These are phyloP conservation scores for Coemansia sp. DNA, from an alignment of 192 early-diverging fungal genomes.

Conservation along the genomic window DNA sequence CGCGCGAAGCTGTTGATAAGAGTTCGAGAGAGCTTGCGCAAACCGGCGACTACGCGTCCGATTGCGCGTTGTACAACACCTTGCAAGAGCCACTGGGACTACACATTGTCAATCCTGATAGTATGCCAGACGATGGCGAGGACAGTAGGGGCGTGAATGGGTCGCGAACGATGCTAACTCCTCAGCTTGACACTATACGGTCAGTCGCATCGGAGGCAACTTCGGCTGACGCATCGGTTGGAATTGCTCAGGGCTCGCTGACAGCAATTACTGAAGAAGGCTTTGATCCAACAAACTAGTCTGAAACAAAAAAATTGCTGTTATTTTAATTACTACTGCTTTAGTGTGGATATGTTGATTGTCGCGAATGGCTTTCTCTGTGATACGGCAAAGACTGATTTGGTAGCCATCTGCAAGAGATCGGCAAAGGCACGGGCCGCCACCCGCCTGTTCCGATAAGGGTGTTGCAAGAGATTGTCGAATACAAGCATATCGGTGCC, in stretches of 20 bases:
- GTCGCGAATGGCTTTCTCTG: slow-evolving; percentile 12
- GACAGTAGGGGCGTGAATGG: not conserved
- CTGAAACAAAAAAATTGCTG: not conserved
- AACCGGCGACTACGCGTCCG: slow-evolving; percentile 1
- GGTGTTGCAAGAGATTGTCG: slow-evolving; percentile 17
- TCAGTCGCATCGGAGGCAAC: slow-evolving; percentile 9
- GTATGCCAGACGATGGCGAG: not conserved
- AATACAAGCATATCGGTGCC: slow-evolving; percentile 9
- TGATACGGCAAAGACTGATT: slow-evolving; percentile 23
- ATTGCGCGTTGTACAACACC: slow-evolving; percentile 9
- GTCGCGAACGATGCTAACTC: not conserved
- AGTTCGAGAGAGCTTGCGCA: not conserved
- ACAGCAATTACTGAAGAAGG: slow-evolving; percentile 11
- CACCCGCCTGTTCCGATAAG: slow-evolving; percentile 27
- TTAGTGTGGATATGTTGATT: slow-evolving; percentile 13
- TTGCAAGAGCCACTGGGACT: slow-evolving; percentile 14
- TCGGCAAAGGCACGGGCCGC: slow-evolving; percentile 47
- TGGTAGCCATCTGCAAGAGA: slow-evolving; percentile 35
- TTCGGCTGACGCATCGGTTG: slow-evolving; percentile 12
- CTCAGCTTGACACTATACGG: not conserved
- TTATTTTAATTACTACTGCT: not conserved
- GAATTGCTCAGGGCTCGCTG: slow-evolving; percentile 6
- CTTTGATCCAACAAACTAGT: slow-evolving; percentile 8
- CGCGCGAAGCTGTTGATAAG: not conserved
- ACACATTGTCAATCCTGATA: slow-evolving; percentile 10